Conservation (phyloP, 2,329 filamentous ascomycete genomes). For the Claviceps pazoutovae region DNA sequence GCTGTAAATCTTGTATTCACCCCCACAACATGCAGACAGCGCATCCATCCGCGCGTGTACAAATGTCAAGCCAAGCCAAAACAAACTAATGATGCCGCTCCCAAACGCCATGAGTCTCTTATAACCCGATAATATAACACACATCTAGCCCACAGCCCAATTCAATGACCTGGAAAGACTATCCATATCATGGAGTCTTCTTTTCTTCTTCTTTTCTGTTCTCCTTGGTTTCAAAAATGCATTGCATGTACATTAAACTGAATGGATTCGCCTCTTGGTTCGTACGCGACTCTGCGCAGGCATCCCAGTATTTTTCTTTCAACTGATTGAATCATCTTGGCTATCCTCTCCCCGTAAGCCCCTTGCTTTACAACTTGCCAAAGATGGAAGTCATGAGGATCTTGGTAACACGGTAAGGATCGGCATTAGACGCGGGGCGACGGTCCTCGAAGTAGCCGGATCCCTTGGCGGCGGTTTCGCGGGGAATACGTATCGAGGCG, state of each 20-base stretch:
- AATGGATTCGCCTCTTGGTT: background rate
- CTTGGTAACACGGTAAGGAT: conserved; percentile 71
- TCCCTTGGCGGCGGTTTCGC: conserved; percentile 70
- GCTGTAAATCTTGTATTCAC: background rate
- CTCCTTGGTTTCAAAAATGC: too few species aligned
- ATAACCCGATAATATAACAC: background rate
- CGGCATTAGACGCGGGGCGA: conserved; percentile 71
- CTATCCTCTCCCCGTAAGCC: background rate
- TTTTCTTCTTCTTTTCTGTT: too few species aligned
- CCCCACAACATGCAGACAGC: background rate
- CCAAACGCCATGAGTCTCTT: background rate
- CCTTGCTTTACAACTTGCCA: conserved; percentile 17
- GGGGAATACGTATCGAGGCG: conserved; percentile 82
- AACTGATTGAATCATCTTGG: too few species aligned
- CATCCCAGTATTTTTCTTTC: too few species aligned
- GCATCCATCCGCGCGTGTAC: background rate
- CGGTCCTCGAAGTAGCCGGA: conserved; percentile 91
- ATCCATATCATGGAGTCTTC: background rate
- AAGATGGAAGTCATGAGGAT: conserved; percentile 61
- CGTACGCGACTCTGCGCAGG: background rate
- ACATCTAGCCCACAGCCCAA: background rate
- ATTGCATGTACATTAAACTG: too few species aligned
- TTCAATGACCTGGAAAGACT: background rate
- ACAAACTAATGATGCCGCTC: background rate
- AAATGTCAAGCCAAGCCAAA: background rate